phyloP scores from a whole-genome alignment of 2,329 filamentous ascomycete species.

The Monosporascus cannonballus region DNA sequence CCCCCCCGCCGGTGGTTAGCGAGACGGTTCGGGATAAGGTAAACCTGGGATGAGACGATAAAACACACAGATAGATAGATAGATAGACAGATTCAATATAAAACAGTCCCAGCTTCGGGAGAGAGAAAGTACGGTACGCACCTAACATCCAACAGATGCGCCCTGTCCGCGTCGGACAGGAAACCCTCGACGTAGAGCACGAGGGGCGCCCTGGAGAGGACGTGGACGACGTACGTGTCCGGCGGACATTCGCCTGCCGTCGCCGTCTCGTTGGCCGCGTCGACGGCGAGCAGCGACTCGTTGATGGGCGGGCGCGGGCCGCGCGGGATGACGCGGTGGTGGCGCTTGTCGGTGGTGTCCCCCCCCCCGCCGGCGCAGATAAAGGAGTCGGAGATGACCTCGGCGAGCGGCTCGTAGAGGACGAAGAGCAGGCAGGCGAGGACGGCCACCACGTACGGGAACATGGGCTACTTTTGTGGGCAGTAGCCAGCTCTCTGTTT shows the following conservation, averaged over 20 bases:
- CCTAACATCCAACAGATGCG: slow-evolving; percentile 46
- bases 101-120: too few relatives aligned
- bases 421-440: slow-evolving; percentile 34
- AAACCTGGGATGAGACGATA: too few relatives aligned
- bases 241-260: slow-evolving; percentile 25
- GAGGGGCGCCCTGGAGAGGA: slow-evolving; percentile 43
- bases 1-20: too few relatives aligned
- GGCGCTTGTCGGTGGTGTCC: neutral
- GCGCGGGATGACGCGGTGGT: slow-evolving; percentile 21
- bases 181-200: slow-evolving; percentile 50
- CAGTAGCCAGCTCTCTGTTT: neutral
- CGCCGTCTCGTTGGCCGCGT: slow-evolving; percentile 30
- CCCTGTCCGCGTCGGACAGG: slow-evolving; percentile 36
- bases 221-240: slow-evolving; percentile 39
- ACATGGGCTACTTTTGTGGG: slow-evolving; percentile 25
- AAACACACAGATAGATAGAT: neutral
- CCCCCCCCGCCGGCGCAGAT: neutral
- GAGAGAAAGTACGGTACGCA: slow-evolving; percentile 15
- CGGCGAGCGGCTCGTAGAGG: slow-evolving; percentile 37
- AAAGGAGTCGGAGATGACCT: slow-evolving; percentile 24
- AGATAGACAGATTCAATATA: neutral
- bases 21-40: too few relatives aligned
- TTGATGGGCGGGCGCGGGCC: slow-evolving; percentile 41
- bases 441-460: slow-evolving; percentile 38
- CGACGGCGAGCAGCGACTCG: slow-evolving; percentile 44